Conservation (phyloP, 202 grass and related monocot genomes). For the Elaeis oleifera region DNA sequence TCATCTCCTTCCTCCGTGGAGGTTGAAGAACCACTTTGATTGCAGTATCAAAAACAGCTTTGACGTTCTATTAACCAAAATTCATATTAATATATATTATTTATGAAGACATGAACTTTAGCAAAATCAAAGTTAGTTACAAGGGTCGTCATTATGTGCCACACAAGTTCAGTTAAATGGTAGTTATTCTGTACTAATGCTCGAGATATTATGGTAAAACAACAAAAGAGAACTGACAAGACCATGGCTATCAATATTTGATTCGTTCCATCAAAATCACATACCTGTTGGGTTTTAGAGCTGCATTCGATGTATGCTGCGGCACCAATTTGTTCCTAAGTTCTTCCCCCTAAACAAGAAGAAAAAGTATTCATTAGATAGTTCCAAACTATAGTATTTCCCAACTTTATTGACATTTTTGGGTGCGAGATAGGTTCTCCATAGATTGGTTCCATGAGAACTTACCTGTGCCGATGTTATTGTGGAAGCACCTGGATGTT, state of each 20-base stretch:
- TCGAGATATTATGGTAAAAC: neutral
- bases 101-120: too few relatives aligned
- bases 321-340: constrained; percentile 65
- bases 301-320: constrained; percentile 68
- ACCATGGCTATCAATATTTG: too few relatives aligned
- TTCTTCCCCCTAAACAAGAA: constrained; percentile 46
- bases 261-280: too few relatives aligned
- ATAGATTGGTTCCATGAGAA: neutral
- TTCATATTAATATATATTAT: too few relatives aligned
- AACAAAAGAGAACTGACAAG: neutral
- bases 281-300: constrained; percentile 70
- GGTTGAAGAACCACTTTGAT: constrained; percentile 87
- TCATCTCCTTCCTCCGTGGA: constrained; percentile 32
- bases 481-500: constrained; percentile 51
- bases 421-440: too few relatives aligned
- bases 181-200: neutral
- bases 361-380: neutral
- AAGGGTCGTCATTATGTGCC: too few relatives aligned
- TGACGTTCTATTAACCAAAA: constrained; percentile 45
- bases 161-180: too few relatives aligned
- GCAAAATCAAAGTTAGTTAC: too few relatives aligned
- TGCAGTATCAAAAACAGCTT: constrained; percentile 66
- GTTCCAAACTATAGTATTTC: too few relatives aligned
- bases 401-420: too few relatives aligned
- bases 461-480: constrained; percentile 66